Evolutionary conservation across 805 yeast genomes (phyloP).

Genomic region (Lipomyces lipofer): DNA sequence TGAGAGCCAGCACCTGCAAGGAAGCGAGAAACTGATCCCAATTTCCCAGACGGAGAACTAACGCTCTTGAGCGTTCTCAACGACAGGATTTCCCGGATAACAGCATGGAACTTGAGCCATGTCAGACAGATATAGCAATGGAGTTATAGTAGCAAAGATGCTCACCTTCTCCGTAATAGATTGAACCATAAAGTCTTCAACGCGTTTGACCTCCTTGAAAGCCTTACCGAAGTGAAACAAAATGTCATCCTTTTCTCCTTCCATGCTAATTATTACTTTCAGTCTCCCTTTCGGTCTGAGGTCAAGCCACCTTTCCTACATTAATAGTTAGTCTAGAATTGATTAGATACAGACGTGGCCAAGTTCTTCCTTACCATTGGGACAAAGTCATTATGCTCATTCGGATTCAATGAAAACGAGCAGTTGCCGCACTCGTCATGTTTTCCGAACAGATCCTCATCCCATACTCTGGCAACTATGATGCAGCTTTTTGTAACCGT

Average conservation of each 20-base stretch:
- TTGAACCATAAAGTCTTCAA: constrained; percentile 66
- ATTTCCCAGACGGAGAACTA: background rate
- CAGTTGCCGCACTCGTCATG: constrained; percentile 70
- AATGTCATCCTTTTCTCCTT: constrained; percentile 77
- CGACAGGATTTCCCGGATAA: constrained; percentile 60
- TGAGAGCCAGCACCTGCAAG: too few species aligned
- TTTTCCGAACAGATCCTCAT: constrained; percentile 53
- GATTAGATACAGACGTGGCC: constrained; percentile 28
- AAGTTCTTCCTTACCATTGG: too few species aligned
- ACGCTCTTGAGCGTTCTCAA: constrained; percentile 48
- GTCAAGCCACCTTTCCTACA: constrained; percentile 57
- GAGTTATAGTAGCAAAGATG: background rate
- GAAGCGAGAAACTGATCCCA: too few species aligned
- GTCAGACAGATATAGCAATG: too few species aligned
- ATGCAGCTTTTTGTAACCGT: constrained; percentile 26
- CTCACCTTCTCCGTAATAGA: constrained; percentile 69
- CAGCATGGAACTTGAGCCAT: constrained; percentile 35
- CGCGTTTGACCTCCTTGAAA: constrained; percentile 60
- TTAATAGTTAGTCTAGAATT: too few species aligned
- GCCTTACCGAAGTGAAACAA: constrained; percentile 78
- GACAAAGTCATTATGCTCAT: constrained; percentile 63
- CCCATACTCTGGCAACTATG: constrained; percentile 69
- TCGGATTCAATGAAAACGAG: constrained; percentile 59
- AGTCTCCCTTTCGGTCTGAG: constrained; percentile 70
- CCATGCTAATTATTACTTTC: constrained; percentile 67